phyloP scores from a whole-genome alignment of 2,329 filamentous ascomycete genomes.

The Cladorrhinum sp. region DNA sequence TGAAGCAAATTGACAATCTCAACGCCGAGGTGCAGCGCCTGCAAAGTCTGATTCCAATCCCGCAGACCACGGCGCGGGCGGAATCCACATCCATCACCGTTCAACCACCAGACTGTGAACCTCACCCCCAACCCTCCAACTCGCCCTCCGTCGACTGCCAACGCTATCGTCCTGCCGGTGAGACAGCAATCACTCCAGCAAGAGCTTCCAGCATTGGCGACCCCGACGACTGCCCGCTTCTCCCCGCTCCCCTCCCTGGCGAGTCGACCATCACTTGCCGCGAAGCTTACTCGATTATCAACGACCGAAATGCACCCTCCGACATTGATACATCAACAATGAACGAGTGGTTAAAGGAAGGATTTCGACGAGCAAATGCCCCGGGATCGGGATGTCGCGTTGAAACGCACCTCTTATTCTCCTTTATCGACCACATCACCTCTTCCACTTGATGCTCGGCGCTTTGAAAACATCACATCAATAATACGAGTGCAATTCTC shows the following conservation, averaged over 20 bases:
- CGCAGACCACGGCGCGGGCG: too few relatives aligned
- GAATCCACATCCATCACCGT: too few relatives aligned
- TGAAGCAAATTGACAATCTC: slow-evolving; percentile 19
- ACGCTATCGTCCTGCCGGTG: too few relatives aligned
- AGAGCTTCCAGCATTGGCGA: background rate
- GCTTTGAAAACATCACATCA: too few relatives aligned
- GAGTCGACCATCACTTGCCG: slow-evolving; percentile 32
- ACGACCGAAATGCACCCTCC: slow-evolving; percentile 21
- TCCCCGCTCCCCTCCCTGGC: slow-evolving; percentile 18
- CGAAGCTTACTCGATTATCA: slow-evolving; percentile 29
- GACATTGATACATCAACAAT: slow-evolving; percentile 13
- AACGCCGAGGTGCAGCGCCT: slow-evolving; percentile 14
- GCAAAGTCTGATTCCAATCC: background rate
- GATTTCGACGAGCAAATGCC: slow-evolving; percentile 21
- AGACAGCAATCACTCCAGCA: background rate
- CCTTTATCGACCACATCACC: slow-evolving; percentile 24
- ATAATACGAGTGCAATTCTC: too few relatives aligned
- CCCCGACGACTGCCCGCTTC: slow-evolving; percentile 12
- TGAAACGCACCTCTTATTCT: slow-evolving; percentile 25
- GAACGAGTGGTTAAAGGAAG: slow-evolving; percentile 21
- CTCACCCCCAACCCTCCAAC: too few relatives aligned
- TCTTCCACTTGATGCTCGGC: background rate
- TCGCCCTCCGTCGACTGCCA: too few relatives aligned
- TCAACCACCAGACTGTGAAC: too few relatives aligned
- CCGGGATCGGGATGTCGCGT: slow-evolving; percentile 24